phyloP scores from a whole-genome alignment of 2,329 filamentous ascomycete species.

The Ophiocordyceps camponoti-floridani region DNA sequence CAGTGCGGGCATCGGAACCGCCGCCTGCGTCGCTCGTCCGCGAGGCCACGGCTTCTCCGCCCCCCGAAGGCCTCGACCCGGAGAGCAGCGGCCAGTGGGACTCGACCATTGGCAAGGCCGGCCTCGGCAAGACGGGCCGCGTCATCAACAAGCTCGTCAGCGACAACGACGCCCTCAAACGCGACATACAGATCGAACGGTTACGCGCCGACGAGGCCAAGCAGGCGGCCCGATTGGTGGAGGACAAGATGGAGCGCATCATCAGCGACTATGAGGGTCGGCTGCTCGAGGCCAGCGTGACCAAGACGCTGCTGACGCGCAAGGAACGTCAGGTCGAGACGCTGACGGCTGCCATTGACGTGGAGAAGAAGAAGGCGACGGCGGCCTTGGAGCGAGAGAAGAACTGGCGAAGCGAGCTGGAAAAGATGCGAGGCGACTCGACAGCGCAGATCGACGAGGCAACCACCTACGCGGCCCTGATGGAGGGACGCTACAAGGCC shows the following conservation, averaged over 20 bases:
- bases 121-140: constrained; percentile 54
- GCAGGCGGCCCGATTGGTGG: constrained; percentile 46
- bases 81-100: constrained; percentile 32
- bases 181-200: constrained; percentile 51
- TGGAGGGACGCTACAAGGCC: constrained; percentile 52
- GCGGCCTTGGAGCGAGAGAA: constrained; percentile 42
- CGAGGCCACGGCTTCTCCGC: background rate
- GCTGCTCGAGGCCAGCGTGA: constrained; percentile 51
- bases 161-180: constrained; percentile 61
- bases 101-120: constrained; percentile 50
- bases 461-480: constrained; percentile 43
- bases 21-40: background rate
- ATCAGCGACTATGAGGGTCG: constrained; percentile 51
- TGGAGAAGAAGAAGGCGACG: constrained; percentile 42
- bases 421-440: constrained; percentile 39
- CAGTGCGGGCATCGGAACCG: background rate
- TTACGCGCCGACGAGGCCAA: constrained; percentile 52
- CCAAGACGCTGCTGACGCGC: constrained; percentile 49
- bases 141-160: constrained; percentile 70
- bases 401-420: constrained; percentile 44
- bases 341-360: constrained; percentile 43
- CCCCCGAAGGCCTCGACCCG: constrained; percentile 15
- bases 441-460: constrained; percentile 49
- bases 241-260: constrained; percentile 54
- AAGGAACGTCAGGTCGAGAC: constrained; percentile 61